Evolutionary conservation across 176 grass and related monocot species (phyloP).

Genomic region (Thalia dealbata): DNA sequence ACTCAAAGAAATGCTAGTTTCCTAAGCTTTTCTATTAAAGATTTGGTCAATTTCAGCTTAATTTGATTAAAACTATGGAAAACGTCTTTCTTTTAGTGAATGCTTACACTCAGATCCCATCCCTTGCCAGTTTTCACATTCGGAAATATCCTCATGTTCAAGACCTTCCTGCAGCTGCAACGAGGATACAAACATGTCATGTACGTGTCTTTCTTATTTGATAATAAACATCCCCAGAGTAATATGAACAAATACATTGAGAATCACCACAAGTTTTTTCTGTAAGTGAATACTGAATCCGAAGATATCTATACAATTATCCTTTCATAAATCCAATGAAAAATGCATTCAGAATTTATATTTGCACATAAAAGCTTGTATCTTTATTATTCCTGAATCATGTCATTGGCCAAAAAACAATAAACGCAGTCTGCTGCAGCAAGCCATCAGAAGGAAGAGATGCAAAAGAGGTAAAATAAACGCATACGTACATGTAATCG

Average conservation of each 20-base stretch:
- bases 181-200: not conserved
- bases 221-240: not conserved
- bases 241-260: not conserved
- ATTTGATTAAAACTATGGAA: not conserved
- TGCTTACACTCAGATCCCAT: constrained; percentile 88
- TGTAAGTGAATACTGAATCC: no score
- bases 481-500: constrained; percentile 52
- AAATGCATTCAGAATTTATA: no score
- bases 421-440: not conserved
- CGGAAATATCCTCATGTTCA: constrained; percentile 88
- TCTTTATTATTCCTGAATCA: not conserved
- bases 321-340: no score
- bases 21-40: not conserved
- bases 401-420: not conserved
- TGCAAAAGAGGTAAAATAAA: not conserved
- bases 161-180: constrained; percentile 65
- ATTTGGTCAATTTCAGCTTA: not conserved
- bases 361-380: no score
- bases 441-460: not conserved
- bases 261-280: no score
- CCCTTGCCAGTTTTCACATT: constrained; percentile 63
- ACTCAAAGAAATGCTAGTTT: not conserved
- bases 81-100: constrained; percentile 4
- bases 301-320: no score
- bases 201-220: not conserved